phyloP scores from a whole-genome alignment of 345 rosid species.

The Rhodomyrtus tomentosa region DNA sequence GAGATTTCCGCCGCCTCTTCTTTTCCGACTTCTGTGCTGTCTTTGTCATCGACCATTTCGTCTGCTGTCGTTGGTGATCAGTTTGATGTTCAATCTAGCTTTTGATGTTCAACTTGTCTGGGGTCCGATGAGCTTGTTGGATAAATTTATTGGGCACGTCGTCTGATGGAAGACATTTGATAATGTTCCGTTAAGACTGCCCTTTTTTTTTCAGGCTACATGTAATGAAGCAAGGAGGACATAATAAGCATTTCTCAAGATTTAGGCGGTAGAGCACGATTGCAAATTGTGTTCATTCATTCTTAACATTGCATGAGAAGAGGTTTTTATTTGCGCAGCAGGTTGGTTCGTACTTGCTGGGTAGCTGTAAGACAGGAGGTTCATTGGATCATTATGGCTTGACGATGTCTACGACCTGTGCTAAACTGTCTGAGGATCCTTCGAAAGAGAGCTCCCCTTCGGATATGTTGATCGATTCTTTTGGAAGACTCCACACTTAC shows the following conservation, averaged over 20 bases:
- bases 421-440: conserved; percentile 28
- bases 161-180: not conserved
- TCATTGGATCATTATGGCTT: not conserved
- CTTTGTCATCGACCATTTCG: not conserved
- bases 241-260: not conserved
- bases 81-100: not conserved
- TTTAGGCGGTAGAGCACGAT: not conserved
- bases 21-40: not conserved
- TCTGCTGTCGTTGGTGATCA: not conserved
- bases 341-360: not conserved
- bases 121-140: not conserved
- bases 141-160: not conserved
- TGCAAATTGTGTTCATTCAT: not conserved
- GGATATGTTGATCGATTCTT: conserved; percentile 78
- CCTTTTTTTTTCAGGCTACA: not conserved
- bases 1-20: not conserved
- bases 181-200: not conserved
- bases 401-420: conserved; percentile 21
- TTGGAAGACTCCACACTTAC: conserved; percentile 84
- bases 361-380: not conserved
- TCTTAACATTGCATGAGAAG: not conserved
- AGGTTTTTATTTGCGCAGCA: not conserved
- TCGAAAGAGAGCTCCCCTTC: conserved; percentile 25
- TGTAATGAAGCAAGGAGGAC: not conserved
- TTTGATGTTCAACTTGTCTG: not conserved